Percentiles rank a stretch among this genome's conserved stretches.
phyloP scores from a whole-genome alignment of 257 asterid species.

The Coffea eugenioides region DNA sequence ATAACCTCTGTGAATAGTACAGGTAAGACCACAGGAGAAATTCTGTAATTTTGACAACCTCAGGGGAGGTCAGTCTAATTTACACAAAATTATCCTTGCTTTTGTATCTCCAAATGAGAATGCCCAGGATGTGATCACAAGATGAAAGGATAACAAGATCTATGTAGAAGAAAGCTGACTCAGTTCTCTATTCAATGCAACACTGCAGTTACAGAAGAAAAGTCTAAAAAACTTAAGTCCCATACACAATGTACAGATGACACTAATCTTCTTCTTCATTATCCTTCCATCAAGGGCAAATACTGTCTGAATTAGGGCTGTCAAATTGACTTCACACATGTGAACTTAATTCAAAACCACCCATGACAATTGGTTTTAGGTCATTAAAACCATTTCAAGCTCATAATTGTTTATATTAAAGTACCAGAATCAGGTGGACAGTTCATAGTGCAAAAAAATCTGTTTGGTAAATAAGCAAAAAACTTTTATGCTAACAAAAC shows the following conservation, averaged over 20 bases:
- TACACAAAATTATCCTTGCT: neutral
- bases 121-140: neutral
- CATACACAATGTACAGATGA: neutral
- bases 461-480: too few species aligned
- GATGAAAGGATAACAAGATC: neutral
- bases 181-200: neutral
- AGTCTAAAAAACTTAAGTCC: neutral
- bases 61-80: neutral
- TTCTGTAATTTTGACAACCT: neutral
- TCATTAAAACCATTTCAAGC: too few species aligned
- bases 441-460: too few species aligned
- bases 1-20: too few species aligned
- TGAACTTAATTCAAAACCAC: too few species aligned
- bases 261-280: too few species aligned
- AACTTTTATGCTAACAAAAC: neutral
- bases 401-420: too few species aligned
- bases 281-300: too few species aligned
- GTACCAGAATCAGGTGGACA: too few species aligned
- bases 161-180: too few species aligned
- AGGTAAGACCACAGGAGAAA: neutral
- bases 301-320: neutral
- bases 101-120: neutral
- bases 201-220: too few species aligned
- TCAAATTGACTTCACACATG: neutral
- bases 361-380: too few species aligned